phyloP scores from a whole-genome alignment of 2,329 filamentous ascomycete genomes.

The Cryphonectria parasitica region DNA sequence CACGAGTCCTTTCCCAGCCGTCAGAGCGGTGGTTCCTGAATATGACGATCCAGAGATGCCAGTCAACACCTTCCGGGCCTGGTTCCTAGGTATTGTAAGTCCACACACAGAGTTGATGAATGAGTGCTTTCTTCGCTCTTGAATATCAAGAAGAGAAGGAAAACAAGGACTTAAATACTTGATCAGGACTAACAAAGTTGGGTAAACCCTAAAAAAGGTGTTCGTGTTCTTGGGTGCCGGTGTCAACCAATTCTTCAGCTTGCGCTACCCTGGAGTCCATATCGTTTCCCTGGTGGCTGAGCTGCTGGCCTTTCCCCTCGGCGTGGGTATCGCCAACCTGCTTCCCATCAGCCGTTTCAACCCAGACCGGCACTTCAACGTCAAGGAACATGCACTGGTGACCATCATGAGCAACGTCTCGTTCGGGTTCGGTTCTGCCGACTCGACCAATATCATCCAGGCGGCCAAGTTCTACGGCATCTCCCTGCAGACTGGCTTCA shows the following conservation, averaged over 20 bases:
- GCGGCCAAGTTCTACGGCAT: constrained; percentile 48
- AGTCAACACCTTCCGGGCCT: constrained; percentile 50
- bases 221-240: constrained; percentile 51
- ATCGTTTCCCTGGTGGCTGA: constrained; percentile 51
- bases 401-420: constrained; percentile 54
- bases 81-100: constrained; percentile 47
- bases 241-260: constrained; percentile 51
- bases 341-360: constrained; percentile 46
- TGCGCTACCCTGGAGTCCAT: constrained; percentile 50
- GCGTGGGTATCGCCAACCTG: constrained; percentile 43
- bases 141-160: too few relatives aligned
- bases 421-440: constrained; percentile 50
- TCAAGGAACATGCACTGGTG: constrained; percentile 51
- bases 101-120: not conserved
- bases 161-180: not conserved
- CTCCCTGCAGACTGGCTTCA: constrained; percentile 42
- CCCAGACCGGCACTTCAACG: constrained; percentile 48
- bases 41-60: constrained; percentile 40
- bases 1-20: constrained; percentile 38
- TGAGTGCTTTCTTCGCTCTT: not conserved
- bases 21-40: constrained; percentile 40
- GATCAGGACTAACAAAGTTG: not conserved
- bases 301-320: constrained; percentile 48
- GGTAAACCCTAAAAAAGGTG: constrained; percentile 32
- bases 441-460: constrained; percentile 51